Base-by-base conservation (phyloP, 192 early-diverging fungal genomes). In the Backusella luteola region DNA sequence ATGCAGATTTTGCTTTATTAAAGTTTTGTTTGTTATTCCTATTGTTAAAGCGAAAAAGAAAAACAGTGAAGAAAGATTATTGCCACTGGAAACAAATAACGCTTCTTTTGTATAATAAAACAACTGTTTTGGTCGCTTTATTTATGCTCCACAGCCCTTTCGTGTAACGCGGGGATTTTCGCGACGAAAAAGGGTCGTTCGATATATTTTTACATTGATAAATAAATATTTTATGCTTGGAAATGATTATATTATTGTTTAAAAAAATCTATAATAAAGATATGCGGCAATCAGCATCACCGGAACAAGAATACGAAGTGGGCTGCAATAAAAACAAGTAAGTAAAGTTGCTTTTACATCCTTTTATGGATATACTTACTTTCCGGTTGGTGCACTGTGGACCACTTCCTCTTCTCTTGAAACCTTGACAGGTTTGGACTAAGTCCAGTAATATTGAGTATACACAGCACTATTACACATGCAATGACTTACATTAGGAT, bases 401-500 rank as follows among this genome's bases (percentile, higher is more conserved):
- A 73, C 6, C 32, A 21, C 56, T 6, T 36, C 41, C 14, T n/a
- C 35, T 34, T 69, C 44, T 56, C 68, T 66, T 34, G 56, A 26
- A 0, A 72, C 75, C 70, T 77, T 77, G 26, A 80, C 75, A 59
- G 79, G 79, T 4, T 70, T 42, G 35, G 79, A 80, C 79, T 80
- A 71, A 34, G 44, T 8, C 42, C 6, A 38, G 38, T 56, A 74
- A 32, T 14, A 26, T 42, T 21, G 11, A 32, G 42, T 44, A 35
- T 17, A 14, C 15, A 32, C 26, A 14, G 26, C 41, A 15, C 21
- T 6, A 44, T 0, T 14, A 6, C 19, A 3, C 12, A 26, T 19
- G 38, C 3, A 73, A 26, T 12, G 26, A 44, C 88, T 87, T 86
- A 88, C 89, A 46, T 81, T 76, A 21, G 76, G 38, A 80, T 91